These are phyloP conservation scores for Ceratocystis ficicola DNA, from an alignment of 2,329 filamentous ascomycete genomes.

Conservation along the genomic window DNA sequence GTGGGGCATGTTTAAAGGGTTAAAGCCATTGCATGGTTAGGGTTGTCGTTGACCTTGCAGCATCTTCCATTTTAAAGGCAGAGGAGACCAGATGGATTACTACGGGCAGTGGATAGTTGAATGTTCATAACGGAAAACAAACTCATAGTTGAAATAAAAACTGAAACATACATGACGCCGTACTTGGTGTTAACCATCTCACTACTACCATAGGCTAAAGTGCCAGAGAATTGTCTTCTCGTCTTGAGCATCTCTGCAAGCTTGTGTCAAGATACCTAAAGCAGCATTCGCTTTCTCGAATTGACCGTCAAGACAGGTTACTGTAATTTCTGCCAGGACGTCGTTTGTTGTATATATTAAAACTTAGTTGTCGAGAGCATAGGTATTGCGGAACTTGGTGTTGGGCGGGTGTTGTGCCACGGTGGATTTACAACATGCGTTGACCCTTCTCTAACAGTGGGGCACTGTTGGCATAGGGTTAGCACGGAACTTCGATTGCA, in stretches of 20 bases:
- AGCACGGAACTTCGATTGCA: neutral
- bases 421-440: slow-evolving; percentile 13
- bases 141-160: no score
- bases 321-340: neutral
- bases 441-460: slow-evolving; percentile 39
- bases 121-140: no score
- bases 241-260: no score
- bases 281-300: no score
- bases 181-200: no score
- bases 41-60: neutral
- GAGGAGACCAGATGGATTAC: no score
- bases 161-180: no score
- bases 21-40: neutral
- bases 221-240: no score
- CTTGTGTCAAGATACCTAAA: no score
- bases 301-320: neutral
- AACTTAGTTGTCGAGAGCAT: neutral
- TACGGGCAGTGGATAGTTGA: no score
- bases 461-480: slow-evolving; percentile 35
- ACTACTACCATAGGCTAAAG: no score
- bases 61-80: no score
- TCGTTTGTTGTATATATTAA: neutral
- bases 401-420: slow-evolving; percentile 12
- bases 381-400: slow-evolving; percentile 3
- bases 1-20: neutral